These are phyloP conservation scores for Metschnikowia lunata DNA, from an alignment of 805 yeast species.

Conservation along the genomic window DNA sequence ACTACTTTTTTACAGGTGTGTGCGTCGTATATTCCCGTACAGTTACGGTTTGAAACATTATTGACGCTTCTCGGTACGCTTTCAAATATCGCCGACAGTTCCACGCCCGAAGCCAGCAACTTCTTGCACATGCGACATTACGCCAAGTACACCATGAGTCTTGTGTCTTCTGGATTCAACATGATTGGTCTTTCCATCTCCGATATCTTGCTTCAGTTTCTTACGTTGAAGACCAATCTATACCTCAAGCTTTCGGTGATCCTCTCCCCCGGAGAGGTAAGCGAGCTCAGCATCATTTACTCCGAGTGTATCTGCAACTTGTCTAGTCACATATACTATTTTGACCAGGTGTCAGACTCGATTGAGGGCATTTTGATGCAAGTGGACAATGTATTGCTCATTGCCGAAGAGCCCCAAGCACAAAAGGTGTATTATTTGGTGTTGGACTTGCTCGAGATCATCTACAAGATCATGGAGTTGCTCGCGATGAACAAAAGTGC, in stretches of 20 bases:
- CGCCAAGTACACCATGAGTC: constrained; percentile 47
- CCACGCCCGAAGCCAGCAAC: constrained; percentile 7
- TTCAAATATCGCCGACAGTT: constrained; percentile 19
- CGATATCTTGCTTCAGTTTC: constrained; percentile 63
- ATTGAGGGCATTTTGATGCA: constrained; percentile 59
- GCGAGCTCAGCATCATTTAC: constrained; percentile 40
- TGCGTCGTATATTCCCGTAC: constrained; percentile 78
- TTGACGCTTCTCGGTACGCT: constrained; percentile 36
- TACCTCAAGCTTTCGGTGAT: constrained; percentile 21
- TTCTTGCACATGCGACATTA: constrained; percentile 33
- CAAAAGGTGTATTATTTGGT: constrained; percentile 20
- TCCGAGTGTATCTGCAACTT: constrained; percentile 62
- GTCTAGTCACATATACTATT: constrained; percentile 75
- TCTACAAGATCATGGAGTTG: constrained; percentile 27
- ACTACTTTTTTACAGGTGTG: constrained; percentile 56
- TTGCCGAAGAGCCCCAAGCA: constrained; percentile 6
- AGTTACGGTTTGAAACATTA: constrained; percentile 62
- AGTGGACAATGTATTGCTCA: constrained; percentile 28
- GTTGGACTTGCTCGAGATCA: constrained; percentile 28
- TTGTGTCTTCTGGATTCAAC: constrained; percentile 73
- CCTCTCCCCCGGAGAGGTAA: constrained; percentile 20
- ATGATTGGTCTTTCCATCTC: constrained; percentile 84
- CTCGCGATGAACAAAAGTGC: constrained; percentile 31
- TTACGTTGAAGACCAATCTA: constrained; percentile 44
- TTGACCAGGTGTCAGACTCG: constrained; percentile 82